Evolutionary conservation across 2,329 filamentous ascomycete genomes (phyloP).

Genomic region (Ceratocystis papillata): DNA sequence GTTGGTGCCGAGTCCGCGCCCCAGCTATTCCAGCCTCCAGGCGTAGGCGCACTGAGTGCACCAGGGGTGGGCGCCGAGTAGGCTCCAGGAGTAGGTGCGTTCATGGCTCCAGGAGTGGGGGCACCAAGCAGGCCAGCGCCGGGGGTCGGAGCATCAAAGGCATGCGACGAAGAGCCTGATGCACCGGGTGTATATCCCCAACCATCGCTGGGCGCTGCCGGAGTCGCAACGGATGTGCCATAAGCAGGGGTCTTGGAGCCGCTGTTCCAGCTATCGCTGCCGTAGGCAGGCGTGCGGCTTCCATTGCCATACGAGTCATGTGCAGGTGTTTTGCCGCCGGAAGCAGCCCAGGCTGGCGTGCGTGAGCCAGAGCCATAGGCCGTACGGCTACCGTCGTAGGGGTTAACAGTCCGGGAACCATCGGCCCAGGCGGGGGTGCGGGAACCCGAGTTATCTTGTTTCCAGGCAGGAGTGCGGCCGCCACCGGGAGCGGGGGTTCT

Average conservation of each 20-base stretch:
- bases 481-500: conserved; percentile 48
- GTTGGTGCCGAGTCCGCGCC: conserved; percentile 55
- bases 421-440: conserved; percentile 63
- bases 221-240: conserved; percentile 48
- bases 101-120: conserved; percentile 51
- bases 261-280: conserved; percentile 50
- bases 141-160: conserved; percentile 62
- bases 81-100: conserved; percentile 61
- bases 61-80: conserved; percentile 55
- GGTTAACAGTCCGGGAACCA: conserved; percentile 56
- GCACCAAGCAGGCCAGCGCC: conserved; percentile 46
- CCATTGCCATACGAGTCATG: conserved; percentile 54
- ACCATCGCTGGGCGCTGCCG: conserved; percentile 46
- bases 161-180: conserved; percentile 35
- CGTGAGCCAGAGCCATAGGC: conserved; percentile 64
- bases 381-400: conserved; percentile 63
- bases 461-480: conserved; percentile 54
- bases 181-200: conserved; percentile 50
- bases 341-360: conserved; percentile 66
- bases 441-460: conserved; percentile 43
- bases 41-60: conserved; percentile 55
- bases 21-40: conserved; percentile 53
- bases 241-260: conserved; percentile 72
- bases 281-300: conserved; percentile 57
- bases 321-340: conserved; percentile 58